Conservation (phyloP, 2,329 filamentous ascomycete species). For the Fusarium nanum region DNA sequence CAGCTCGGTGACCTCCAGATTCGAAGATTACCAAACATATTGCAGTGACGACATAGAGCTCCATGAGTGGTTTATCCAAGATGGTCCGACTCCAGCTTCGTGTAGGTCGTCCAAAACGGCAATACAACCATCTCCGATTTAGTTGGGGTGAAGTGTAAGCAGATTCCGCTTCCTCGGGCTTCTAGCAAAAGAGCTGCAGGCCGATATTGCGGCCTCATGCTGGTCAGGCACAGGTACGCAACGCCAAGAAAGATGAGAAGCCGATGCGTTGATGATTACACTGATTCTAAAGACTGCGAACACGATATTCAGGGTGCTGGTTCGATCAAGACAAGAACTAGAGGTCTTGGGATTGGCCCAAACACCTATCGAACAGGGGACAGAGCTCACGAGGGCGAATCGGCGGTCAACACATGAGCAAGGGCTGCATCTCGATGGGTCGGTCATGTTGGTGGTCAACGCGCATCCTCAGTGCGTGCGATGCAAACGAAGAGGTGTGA, state of each 20-base stretch:
- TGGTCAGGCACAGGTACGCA: conserved; percentile 21
- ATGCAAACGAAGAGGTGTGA: conserved; percentile 16
- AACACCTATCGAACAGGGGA: conserved; percentile 21
- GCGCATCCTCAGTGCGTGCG: conserved; percentile 33
- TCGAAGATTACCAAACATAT: conserved; percentile 23
- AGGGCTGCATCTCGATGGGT: conserved; percentile 38
- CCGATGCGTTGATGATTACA: conserved; percentile 10
- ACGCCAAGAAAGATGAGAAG: conserved; percentile 9
- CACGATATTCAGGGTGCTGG: conserved; percentile 6
- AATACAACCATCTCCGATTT: conserved; percentile 12
- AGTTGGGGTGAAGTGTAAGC: not conserved
- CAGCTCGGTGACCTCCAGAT: conserved; percentile 26
- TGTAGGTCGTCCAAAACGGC: conserved; percentile 28
- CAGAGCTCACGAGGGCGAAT: conserved; percentile 34
- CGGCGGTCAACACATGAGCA: conserved; percentile 41
- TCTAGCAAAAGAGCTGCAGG: not conserved
- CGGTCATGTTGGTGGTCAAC: conserved; percentile 25
- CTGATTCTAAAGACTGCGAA: not conserved
- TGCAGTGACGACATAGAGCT: conserved; percentile 25
- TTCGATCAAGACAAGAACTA: conserved; percentile 12
- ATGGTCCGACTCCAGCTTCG: conserved; percentile 25
- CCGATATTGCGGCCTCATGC: conserved; percentile 16
- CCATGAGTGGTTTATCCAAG: conserved; percentile 21
- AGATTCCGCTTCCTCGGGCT: not conserved
- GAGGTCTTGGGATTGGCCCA: conserved; percentile 32